Percentiles rank a stretch among this genome's conserved stretches.
These are phyloP conservation scores for Sedum album DNA, from an alignment of 164 flowering plant genomes.

Conservation along the genomic window DNA sequence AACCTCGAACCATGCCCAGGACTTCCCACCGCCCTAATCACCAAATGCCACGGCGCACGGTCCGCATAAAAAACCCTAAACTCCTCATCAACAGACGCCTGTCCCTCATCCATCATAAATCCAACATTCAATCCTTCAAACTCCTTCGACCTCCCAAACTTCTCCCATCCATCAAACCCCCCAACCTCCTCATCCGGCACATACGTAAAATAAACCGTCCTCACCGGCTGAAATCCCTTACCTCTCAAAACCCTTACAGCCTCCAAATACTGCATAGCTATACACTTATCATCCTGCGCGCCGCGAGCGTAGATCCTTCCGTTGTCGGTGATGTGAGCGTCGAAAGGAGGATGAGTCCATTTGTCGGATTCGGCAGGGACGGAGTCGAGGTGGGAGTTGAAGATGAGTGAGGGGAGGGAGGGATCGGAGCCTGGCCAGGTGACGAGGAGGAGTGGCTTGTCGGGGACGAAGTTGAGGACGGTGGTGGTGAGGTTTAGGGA, in stretches of 20 bases:
- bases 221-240: slow-evolving; percentile 20
- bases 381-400: slow-evolving; percentile 86
- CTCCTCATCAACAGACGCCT: slow-evolving; percentile 53
- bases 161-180: slow-evolving; percentile 54
- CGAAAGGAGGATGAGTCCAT: slow-evolving; percentile 80
- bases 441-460: slow-evolving; percentile 63
- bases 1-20: slow-evolving; percentile 88
- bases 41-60: slow-evolving; percentile 55
- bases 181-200: slow-evolving; percentile 97
- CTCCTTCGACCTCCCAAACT: slow-evolving; percentile 48
- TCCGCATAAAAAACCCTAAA: slow-evolving; percentile 85
- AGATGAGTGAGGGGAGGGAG: slow-evolving; percentile 67
- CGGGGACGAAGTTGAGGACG: slow-evolving; percentile 39
- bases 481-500: slow-evolving; percentile 37
- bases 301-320: slow-evolving; percentile 85
- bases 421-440: slow-evolving; percentile 75
- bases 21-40: slow-evolving; percentile 51
- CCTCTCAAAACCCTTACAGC: slow-evolving; percentile 40
- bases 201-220: slow-evolving; percentile 51
- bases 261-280: slow-evolving; percentile 46
- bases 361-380: slow-evolving; percentile 88
- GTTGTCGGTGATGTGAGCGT: slow-evolving; percentile 38
- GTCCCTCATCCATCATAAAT: slow-evolving; percentile 87
- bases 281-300: slow-evolving; percentile 88
- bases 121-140: slow-evolving; percentile 68